A percentile compares a stretch with the other conserved stretches of the same genome.
Evolutionary conservation across 2,329 filamentous ascomycete genomes (phyloP).

Genomic region (Metarhizium brunneum): DNA sequence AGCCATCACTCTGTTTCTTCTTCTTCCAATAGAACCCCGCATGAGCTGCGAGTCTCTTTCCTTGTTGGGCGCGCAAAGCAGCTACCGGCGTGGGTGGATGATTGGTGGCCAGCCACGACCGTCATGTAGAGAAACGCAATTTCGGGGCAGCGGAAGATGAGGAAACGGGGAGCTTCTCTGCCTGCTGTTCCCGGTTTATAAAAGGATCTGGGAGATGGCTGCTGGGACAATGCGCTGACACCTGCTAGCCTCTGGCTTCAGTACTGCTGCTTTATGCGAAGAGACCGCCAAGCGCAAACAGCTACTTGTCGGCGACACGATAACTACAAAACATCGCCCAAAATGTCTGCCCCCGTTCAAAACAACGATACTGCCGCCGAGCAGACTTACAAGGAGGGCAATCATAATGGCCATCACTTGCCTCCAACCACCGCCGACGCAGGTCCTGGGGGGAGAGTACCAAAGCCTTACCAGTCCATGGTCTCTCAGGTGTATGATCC

Average conservation of each 20-base stretch:
- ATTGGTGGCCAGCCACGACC: neutral
- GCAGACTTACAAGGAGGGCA: conserved; percentile 6
- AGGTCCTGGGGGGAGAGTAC: neutral
- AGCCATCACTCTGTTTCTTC: neutral
- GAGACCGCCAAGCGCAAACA: neutral
- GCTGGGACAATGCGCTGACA: neutral
- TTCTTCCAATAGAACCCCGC: neutral
- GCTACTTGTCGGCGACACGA: neutral
- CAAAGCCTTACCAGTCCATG: conserved; percentile 22
- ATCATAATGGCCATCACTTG: neutral
- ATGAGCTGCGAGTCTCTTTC: neutral
- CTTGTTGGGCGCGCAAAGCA: neutral
- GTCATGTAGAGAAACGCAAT: neutral
- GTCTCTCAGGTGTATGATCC: conserved; percentile 26
- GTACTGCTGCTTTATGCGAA: neutral
- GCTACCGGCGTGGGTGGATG: neutral
- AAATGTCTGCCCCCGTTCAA: neutral
- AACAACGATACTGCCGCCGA: conserved; percentile 1
- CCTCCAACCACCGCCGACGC: neutral
- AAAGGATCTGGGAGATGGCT: neutral
- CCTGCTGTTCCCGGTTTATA: neutral
- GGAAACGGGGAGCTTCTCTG: neutral
- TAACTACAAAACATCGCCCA: neutral
- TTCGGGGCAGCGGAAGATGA: neutral
- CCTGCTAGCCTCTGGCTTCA: neutral